Evolutionary conservation across 202 grass and related monocot species (phyloP).

Genomic region (Bolboschoenoplectus hybrid): DNA sequence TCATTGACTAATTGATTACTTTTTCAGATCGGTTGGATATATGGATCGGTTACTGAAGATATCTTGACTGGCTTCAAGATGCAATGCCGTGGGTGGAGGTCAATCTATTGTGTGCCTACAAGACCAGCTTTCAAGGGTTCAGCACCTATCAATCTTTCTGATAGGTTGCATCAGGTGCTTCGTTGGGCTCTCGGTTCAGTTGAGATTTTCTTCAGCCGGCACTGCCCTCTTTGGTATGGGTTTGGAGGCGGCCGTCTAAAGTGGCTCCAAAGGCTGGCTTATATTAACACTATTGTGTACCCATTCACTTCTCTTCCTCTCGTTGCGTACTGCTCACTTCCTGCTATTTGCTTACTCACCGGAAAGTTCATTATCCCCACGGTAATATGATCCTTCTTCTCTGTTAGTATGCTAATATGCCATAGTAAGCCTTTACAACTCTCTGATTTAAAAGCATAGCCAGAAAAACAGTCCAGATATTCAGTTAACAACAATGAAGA

Average conservation of each 20-base stretch:
- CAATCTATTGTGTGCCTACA: slow-evolving; percentile 95
- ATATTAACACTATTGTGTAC: slow-evolving; percentile 99
- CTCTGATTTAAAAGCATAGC: background rate
- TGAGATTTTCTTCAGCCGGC: slow-evolving; percentile 92
- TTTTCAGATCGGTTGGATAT: slow-evolving; percentile 80
- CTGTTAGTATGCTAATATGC: background rate
- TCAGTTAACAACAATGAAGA: background rate
- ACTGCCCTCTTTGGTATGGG: slow-evolving; percentile 94
- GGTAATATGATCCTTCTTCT: slow-evolving; percentile 46
- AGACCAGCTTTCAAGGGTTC: slow-evolving; percentile 97
- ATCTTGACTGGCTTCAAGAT: slow-evolving; percentile 95
- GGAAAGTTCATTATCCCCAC: slow-evolving; percentile 95
- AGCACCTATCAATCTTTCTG: slow-evolving; percentile 96
- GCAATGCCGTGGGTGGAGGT: slow-evolving; percentile 98
- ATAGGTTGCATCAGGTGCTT: slow-evolving; percentile 97
- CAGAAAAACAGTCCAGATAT: background rate
- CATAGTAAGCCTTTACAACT: background rate
- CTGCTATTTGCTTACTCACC: slow-evolving; percentile 90
- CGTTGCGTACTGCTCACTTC: slow-evolving; percentile 81
- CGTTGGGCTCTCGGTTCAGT: slow-evolving; percentile 96
- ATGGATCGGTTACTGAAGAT: slow-evolving; percentile 96
- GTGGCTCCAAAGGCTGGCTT: slow-evolving; percentile 94
- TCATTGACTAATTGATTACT: background rate
- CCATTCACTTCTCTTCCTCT: slow-evolving; percentile 94
- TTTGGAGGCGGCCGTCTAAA: slow-evolving; percentile 83